phyloP scores from a whole-genome alignment of 1,139 yeast genomes.

The Protomyces gravidus region DNA sequence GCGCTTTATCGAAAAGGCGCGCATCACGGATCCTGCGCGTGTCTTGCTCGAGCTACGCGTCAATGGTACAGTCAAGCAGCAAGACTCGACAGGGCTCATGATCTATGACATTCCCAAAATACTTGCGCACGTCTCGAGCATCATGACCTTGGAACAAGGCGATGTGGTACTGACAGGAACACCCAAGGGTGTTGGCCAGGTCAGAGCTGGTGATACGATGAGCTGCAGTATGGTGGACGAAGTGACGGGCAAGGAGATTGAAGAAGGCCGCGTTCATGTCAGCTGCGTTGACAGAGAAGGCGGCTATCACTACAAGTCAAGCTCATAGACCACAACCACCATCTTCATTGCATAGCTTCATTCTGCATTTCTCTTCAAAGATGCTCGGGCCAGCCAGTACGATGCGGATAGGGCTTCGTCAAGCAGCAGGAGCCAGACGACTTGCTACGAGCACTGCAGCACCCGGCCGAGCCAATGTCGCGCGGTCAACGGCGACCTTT shows the following conservation, averaged over 20 bases:
- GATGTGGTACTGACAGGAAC: conserved; percentile 70
- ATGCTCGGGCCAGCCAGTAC: too few relatives aligned
- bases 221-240: conserved; percentile 57
- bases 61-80: conserved; percentile 63
- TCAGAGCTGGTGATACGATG: conserved; percentile 71
- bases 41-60: conserved; percentile 63
- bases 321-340: too few relatives aligned
- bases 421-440: too few relatives aligned
- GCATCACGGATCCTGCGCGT: conserved; percentile 69
- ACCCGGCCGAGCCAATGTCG: too few relatives aligned
- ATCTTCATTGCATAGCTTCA: too few relatives aligned
- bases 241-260: conserved; percentile 49
- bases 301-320: conserved; percentile 67
- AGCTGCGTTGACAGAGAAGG: conserved; percentile 70
- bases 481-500: background rate
- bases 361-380: too few relatives aligned
- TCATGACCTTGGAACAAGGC: conserved; percentile 69
- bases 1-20: conserved; percentile 58
- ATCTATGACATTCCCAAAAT: conserved; percentile 79
- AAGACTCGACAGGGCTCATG: conserved; percentile 80
- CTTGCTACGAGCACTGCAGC: too few relatives aligned
- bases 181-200: conserved; percentile 91
- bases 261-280: conserved; percentile 50
- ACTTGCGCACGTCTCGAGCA: conserved; percentile 71
- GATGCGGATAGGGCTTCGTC: too few relatives aligned